Conservation (phyloP, 805 yeast genomes). For the Candida michaelii region DNA sequence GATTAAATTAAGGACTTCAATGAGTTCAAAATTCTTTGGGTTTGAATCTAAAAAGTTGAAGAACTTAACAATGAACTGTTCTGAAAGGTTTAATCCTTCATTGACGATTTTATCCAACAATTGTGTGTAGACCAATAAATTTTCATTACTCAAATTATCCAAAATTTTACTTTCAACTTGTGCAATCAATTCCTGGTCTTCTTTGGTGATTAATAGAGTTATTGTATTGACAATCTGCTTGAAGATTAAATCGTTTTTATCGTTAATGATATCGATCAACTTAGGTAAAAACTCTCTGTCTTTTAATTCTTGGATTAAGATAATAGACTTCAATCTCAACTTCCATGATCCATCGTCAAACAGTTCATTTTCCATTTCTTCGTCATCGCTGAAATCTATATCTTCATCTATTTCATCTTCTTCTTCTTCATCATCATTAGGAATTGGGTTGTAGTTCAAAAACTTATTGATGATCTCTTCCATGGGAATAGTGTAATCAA, state of each 20-base stretch:
- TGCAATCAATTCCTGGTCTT: neutral
- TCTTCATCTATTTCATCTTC: conserved; percentile 37
- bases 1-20: conserved; percentile 13
- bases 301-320: conserved; percentile 24
- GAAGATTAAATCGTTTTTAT: conserved; percentile 50
- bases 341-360: conserved; percentile 54
- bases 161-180: conserved; percentile 26
- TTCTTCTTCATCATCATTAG: conserved; percentile 31
- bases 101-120: conserved; percentile 11
- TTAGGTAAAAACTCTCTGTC: conserved; percentile 24
- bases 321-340: conserved; percentile 53
- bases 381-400: conserved; percentile 45
- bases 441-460: conserved; percentile 32
- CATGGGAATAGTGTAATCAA: conserved; percentile 5
- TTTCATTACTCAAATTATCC: conserved; percentile 17
- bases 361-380: conserved; percentile 40
- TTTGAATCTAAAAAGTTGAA: conserved; percentile 11
- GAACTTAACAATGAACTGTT: conserved; percentile 9
- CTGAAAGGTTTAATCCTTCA: conserved; percentile 7
- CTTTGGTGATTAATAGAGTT: conserved; percentile 17
- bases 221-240: conserved; percentile 48
- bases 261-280: conserved; percentile 26
- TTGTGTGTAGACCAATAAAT: conserved; percentile 7
- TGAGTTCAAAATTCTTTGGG: conserved; percentile 13
- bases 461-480: conserved; percentile 17